phyloP scores from a whole-genome alignment of 2,329 filamentous ascomycete species.

The Neofusicoccum parvum region DNA sequence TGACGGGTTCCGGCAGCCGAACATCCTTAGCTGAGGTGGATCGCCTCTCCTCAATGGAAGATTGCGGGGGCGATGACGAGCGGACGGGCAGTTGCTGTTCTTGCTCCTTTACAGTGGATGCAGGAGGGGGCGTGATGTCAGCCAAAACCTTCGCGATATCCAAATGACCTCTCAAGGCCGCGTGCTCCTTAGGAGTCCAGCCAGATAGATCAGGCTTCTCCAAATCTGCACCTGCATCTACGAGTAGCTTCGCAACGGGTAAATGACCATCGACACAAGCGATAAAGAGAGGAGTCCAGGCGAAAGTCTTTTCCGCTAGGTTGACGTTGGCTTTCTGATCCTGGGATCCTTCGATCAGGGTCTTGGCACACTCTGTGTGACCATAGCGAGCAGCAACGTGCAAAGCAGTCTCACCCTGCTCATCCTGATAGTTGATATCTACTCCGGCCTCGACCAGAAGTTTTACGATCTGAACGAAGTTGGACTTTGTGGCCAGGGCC shows the following conservation, averaged over 20 bases:
- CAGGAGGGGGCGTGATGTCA: slow-evolving; percentile 51
- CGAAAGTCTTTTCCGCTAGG: slow-evolving; percentile 78
- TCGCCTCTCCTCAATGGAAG: slow-evolving; percentile 57
- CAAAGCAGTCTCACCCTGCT: slow-evolving; percentile 85
- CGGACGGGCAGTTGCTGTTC: slow-evolving; percentile 27
- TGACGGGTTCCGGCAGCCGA: slow-evolving; percentile 74
- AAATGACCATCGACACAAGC: slow-evolving; percentile 87
- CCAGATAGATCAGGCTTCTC: slow-evolving; percentile 80
- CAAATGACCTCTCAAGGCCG: slow-evolving; percentile 85
- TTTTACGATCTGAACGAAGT: slow-evolving; percentile 81
- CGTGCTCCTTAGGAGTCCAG: slow-evolving; percentile 94
- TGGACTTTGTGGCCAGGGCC: slow-evolving; percentile 83
- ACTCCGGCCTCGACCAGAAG: slow-evolving; percentile 88
- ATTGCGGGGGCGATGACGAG: slow-evolving; percentile 51
- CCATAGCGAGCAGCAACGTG: slow-evolving; percentile 91
- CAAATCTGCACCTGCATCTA: slow-evolving; percentile 76
- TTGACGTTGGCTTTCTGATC: slow-evolving; percentile 76
- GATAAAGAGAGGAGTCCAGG: slow-evolving; percentile 94
- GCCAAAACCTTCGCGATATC: slow-evolving; percentile 73
- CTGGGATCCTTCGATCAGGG: slow-evolving; percentile 70
- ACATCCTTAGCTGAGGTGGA: slow-evolving; percentile 44
- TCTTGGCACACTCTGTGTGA: slow-evolving; percentile 75
- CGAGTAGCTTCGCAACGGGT: slow-evolving; percentile 72
- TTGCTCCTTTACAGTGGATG: slow-evolving; percentile 28
- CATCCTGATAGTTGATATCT: slow-evolving; percentile 91